Conservation (phyloP, 2,329 filamentous ascomycete genomes). For the Colletotrichum limetticola region DNA sequence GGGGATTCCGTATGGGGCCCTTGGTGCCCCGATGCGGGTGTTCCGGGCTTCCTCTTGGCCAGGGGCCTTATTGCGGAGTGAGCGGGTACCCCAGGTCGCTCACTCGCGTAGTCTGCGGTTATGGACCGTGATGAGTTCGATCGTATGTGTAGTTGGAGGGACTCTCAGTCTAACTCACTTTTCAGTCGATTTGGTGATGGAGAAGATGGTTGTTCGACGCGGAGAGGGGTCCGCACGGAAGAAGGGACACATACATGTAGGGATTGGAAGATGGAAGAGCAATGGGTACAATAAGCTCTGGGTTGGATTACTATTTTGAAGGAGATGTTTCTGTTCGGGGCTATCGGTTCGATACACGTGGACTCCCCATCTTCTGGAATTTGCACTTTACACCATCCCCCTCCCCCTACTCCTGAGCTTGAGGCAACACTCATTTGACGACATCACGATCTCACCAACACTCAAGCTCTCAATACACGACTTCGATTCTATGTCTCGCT, state of each 20-base stretch:
- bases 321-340: background rate
- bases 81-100: background rate
- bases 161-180: background rate
- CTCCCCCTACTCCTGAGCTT: background rate
- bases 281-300: background rate
- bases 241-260: background rate
- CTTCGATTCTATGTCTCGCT: background rate
- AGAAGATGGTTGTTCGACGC: background rate
- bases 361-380: background rate
- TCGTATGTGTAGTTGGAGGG: background rate
- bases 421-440: background rate
- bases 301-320: background rate
- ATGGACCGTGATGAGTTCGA: background rate
- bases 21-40: background rate
- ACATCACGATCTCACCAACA: no score
- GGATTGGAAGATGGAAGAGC: background rate
- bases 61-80: background rate
- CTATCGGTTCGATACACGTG: background rate
- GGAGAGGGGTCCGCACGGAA: background rate
- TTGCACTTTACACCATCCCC: background rate
- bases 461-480: background rate
- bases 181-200: background rate
- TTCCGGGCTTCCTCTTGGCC: background rate
- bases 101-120: background rate
- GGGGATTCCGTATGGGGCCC: background rate